Percentiles rank a stretch among this genome's conserved stretches.
These are phyloP conservation scores for Straminergon stramineum DNA, from an alignment of 225 moss, liverwort and hornwort species.

Conservation along the genomic window DNA sequence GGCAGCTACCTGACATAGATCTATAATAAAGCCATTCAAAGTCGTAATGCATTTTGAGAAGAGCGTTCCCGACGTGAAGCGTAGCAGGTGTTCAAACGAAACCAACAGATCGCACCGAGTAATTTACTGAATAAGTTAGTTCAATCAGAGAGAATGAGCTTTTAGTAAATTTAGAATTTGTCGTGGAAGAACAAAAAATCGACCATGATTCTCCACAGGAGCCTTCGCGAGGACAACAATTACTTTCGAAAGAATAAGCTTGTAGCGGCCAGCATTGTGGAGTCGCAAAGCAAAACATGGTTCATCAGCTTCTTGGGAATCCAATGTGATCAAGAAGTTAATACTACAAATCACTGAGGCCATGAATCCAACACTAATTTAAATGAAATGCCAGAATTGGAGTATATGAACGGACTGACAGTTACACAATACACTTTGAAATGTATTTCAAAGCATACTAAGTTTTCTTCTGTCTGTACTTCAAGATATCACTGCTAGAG, in stretches of 20 bases:
- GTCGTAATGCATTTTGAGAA: background rate
- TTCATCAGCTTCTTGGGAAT: background rate
- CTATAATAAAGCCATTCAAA: background rate
- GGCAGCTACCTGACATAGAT: background rate
- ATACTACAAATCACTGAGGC: background rate
- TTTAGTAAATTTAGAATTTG: background rate
- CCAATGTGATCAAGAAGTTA: background rate
- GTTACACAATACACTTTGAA: background rate
- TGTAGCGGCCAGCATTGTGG: background rate
- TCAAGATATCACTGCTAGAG: background rate
- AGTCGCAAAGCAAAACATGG: slow-evolving; percentile 1
- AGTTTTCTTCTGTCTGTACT: background rate
- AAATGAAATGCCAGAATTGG: background rate
- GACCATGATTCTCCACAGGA: background rate
- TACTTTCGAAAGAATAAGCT: background rate
- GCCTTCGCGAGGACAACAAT: background rate
- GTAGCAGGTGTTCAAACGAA: background rate
- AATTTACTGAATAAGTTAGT: background rate
- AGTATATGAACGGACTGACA: background rate
- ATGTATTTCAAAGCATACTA: background rate
- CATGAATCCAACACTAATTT: background rate
- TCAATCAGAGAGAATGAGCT: background rate
- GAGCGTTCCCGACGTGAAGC: background rate
- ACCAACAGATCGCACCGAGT: background rate
- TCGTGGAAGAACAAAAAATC: background rate